A percentile compares a stretch with the other conserved stretches of the same genome.
These are phyloP conservation scores for Carex myosuroides DNA, from an alignment of 176 grass and related monocot species.

Conservation along the genomic window DNA sequence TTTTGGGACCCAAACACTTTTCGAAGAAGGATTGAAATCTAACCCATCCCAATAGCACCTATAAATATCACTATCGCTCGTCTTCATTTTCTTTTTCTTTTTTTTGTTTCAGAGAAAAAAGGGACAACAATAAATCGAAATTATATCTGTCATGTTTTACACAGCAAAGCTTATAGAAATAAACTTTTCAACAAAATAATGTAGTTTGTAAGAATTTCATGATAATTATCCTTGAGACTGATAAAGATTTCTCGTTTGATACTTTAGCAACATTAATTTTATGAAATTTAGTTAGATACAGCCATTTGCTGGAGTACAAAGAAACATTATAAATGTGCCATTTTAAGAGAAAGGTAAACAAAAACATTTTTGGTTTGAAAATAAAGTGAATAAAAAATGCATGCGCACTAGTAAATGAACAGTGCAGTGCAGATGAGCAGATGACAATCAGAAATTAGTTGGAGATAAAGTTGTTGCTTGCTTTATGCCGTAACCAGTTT, in stretches of 20 bases:
- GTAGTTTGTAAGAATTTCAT: not conserved
- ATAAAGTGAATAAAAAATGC: not conserved
- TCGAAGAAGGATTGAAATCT: too few species aligned
- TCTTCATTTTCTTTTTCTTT: not conserved
- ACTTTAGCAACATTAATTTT: too few species aligned
- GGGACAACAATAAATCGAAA: not conserved
- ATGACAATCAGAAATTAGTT: not conserved
- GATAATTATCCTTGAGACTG: not conserved
- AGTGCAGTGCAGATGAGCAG: not conserved
- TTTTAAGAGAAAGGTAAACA: not conserved
- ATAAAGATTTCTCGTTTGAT: too few species aligned
- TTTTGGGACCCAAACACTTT: too few species aligned
- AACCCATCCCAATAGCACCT: too few species aligned
- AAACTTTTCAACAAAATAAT: not conserved
- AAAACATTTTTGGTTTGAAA: not conserved
- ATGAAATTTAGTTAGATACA: too few species aligned
- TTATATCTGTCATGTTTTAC: not conserved
- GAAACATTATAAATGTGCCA: too few species aligned
- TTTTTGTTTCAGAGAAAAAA: not conserved
- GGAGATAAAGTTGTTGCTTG: not conserved
- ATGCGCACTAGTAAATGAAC: not conserved
- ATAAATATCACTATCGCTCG: not conserved
- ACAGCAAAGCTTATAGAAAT: not conserved
- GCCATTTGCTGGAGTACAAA: not conserved
- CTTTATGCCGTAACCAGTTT: not conserved